Evolutionary conservation across 306 rosid species (phyloP).

Genomic region (Trifolium repens): DNA sequence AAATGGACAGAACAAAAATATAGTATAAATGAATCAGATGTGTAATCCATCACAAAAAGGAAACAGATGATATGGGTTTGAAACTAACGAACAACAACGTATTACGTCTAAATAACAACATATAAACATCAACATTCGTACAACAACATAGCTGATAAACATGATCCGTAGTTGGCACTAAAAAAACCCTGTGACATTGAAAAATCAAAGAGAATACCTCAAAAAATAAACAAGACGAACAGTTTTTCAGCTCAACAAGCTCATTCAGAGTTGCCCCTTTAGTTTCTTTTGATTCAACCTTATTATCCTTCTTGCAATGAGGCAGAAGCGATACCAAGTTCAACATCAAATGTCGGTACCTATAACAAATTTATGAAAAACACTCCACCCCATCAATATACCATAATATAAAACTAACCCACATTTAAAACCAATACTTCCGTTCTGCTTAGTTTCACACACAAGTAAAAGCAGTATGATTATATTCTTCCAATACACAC

Average conservation of each 20-base stretch:
- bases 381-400: conserved; percentile 9
- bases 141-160: background rate
- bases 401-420: background rate
- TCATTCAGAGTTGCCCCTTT: conserved; percentile 89
- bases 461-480: background rate
- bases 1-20: background rate
- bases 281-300: conserved; percentile 85
- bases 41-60: background rate
- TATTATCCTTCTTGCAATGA: conserved; percentile 93
- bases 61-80: background rate
- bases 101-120: background rate
- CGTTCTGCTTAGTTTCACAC: background rate
- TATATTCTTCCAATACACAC: background rate
- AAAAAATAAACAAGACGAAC: conserved; percentile 86
- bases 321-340: conserved; percentile 89
- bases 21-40: background rate
- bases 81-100: conserved; percentile 4
- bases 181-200: background rate
- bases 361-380: conserved; percentile 11
- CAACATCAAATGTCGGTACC: conserved; percentile 98
- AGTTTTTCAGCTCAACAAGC: conserved; percentile 83
- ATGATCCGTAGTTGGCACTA: background rate
- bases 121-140: background rate
- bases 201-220: conserved; percentile 59
- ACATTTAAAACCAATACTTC: background rate